Base-by-base conservation (phyloP, 805 yeast species). In the Starmerella powellii region DNA sequence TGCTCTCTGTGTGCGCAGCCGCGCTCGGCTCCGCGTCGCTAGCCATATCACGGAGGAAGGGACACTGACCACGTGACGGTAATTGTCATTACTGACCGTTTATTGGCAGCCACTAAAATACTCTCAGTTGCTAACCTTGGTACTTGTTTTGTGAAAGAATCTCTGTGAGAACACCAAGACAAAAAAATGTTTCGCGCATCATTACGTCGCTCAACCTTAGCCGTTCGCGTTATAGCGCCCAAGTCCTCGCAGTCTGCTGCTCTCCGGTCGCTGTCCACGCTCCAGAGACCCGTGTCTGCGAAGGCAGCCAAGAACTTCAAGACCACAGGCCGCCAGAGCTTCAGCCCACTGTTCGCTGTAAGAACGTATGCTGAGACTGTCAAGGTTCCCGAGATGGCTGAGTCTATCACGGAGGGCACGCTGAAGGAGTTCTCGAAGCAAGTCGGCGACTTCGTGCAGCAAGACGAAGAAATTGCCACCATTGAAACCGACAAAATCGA, bases 401-500 rank as follows among this genome's bases (percentile, higher is more conserved):
- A 91, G 67, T 87, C 96, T 38, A 80, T 91, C 59, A 84, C 95
- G 32, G 98, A 91, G 65, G 98, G 98, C 61, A 84, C 97, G 38
- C 72, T 91, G 52, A 70, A 83, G 48, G 73, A 72, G 45, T 65
- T 65, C 58, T 59, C 61, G 39, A 66, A 66, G 59, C 65, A 74
- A 48, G 85, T 86, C 48, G 98, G 98, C 52, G 97, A 88, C 47
- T 86, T 66, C 56, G 88, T 88, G 42, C 74, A 72, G 45, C 75
- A 68, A 53, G 97, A 88, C 63, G 97, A 88, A 67, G 76, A 82
- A 51, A 71, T 91, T 54, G 97, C 97, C 45, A 87, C 96, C 51
- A 88, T 91, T 56, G 98, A 91, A 69, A 91, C 98, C 38, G 98
- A 91, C 65, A 91, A 91, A 71, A 87, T 91, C 57, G 98, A 91